Base-by-base conservation (phyloP, 768 basidiomycete genomes). In the Strobilomyces echinocephalus region DNA sequence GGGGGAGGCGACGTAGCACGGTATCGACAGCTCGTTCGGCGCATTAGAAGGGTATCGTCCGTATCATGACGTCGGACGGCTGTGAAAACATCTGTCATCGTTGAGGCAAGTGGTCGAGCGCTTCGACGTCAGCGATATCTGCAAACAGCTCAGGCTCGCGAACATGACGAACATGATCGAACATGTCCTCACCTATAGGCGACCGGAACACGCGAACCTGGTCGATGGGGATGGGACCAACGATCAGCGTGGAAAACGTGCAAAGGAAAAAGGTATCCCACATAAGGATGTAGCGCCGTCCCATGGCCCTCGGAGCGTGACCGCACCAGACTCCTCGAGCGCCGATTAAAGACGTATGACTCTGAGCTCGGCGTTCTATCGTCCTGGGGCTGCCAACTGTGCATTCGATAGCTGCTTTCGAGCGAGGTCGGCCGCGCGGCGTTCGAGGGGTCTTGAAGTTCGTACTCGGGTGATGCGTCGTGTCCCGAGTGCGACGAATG, bases 391-490 rank as follows among this genome's bases (percentile, higher is more conserved):
- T 46, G 59, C 64, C 70, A 64, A 12, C 56, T 40, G 21, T 63
- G 64, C 61, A 70, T 57, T 11, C 52, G 66, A 49, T 61, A 26
- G 39, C 60, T 63, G 20, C 62, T 58, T 20, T 69, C 68, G 12
- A 50, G 39, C 8, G 62, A 68, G 45, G 63, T 50, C 9, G 54
- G 44, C 1, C 18, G 56, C 3, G 47, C 35, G 33, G 55, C 31
- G 14, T 60, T 56, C 8, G 59, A 46, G 8, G 59, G 56, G 41
- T 68, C 64, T 12, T 74, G 76, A 5, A 63, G 62, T 38, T 79
- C 76, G 47, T 75, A 74, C n/a, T 70, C 71, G 10, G 75, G 72
- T 1, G 70, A 73, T 33, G 71, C 59, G 38, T 70, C 72, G 28
- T 68, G 67, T 21, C 54, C 63, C 9, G 60, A 64, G 9, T 52